These are phyloP conservation scores for Sarocladium strictum DNA, from an alignment of 2,329 filamentous ascomycete genomes.

Conservation along the genomic window DNA sequence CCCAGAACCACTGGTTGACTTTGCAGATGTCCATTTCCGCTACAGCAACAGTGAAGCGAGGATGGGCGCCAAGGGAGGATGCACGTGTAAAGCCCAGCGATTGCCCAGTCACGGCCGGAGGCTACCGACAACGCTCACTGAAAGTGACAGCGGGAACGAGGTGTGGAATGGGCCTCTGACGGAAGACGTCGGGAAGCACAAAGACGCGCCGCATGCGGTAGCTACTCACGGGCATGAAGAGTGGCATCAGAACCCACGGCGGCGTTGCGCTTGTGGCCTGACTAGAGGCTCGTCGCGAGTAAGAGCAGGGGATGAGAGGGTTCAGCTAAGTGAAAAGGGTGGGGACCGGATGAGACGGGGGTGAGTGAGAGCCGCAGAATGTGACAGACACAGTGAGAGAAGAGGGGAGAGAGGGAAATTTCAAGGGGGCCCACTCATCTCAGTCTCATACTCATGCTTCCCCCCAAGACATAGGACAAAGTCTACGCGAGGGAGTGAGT, in stretches of 20 bases:
- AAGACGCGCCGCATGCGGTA: background rate
- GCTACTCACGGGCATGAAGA: constrained; percentile 4
- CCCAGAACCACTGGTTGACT: background rate
- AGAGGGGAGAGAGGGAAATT: background rate
- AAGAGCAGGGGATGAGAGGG: background rate
- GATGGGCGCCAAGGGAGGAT: background rate
- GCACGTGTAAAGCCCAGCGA: background rate
- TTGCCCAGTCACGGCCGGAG: background rate
- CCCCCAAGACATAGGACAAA: background rate
- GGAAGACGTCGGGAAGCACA: background rate
- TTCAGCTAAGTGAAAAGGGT: background rate
- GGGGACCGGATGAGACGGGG: background rate
- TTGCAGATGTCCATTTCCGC: background rate
- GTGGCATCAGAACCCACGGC: constrained; percentile 7
- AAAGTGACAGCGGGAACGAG: constrained; percentile 1
- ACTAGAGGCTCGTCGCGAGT: background rate
- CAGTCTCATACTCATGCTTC: constrained; percentile 3
- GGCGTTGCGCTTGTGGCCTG: background rate
- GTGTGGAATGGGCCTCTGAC: background rate
- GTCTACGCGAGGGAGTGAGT: background rate
- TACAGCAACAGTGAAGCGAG: background rate
- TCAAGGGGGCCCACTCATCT: background rate
- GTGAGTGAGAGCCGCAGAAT: background rate
- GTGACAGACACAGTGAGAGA: background rate
- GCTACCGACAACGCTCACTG: background rate